Evolutionary conservation across 768 basidiomycete species (phyloP), one percentile per base, ranked within the genome.

Genomic region (Dendrothele bispora): DNA sequence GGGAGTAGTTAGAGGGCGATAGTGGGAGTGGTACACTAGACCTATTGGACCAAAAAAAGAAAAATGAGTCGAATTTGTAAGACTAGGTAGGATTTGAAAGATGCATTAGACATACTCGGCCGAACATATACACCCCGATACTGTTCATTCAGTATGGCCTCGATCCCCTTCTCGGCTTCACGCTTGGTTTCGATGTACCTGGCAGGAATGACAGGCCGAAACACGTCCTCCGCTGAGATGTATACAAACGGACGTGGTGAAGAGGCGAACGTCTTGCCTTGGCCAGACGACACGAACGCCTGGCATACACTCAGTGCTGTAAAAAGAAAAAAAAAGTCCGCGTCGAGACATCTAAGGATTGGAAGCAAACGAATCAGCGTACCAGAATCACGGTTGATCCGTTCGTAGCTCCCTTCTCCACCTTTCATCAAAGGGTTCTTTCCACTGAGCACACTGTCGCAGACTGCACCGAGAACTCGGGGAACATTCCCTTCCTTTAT

Each of bases 181-280:
- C 95, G 83, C 70, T 99, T 99, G n/a, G 91, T 88, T 61, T 87
- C 78, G 58, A 98, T 92, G 69, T 99, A 99, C 28, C 88, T 72
- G 1, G 80, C 75, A 24, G 94, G 83, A 41, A 98, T 80, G 58
- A 95, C 59, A 22, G 95, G 97, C 12, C 91, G 82, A 68, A 84
- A 93, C 39, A 95, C 81, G 62, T 95, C 92, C 60, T 95, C 95
- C 5, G 97, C 97, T 40, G 97, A 99, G 48, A 99, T 75, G 68
- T 90, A 98, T 32, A 98, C 78, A 66, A 99, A 98, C n/a, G 85
- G 79, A 45, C 84, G 78, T 39, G 74, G 69, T 48, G 56, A 51
- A 50, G 52, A 58, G 43, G 61, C 46, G n/a, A n/a, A n/a, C 55
- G 52, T 43, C 46, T 51, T 54, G 55, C 61, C 58, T 43, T 53